Base-by-base conservation (phyloP, 331 rosid genomes). In the Pyrus hybrid region DNA sequence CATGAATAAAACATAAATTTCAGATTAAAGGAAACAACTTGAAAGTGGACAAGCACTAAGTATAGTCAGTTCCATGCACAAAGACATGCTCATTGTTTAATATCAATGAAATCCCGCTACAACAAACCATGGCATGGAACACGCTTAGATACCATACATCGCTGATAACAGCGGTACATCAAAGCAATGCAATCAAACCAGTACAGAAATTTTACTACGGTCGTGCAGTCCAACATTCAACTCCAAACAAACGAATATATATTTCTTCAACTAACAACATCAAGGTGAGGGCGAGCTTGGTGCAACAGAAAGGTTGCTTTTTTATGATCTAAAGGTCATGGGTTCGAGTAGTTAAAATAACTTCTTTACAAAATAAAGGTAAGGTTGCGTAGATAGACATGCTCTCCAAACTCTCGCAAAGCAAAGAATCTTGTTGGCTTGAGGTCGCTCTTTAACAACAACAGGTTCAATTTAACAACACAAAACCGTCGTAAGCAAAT, bases 281-380 rank as follows among this genome's bases (percentile, higher is more conserved):
- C 37, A 69, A 4, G 45, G 45, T 0, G 45, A 41, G 45, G 4
- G 1, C 13, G 13, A 41, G 13, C 8, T 41, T 41, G 13, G 4
- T 41, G 47, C 4, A 41, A 0, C 5, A 41, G 1, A 41, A 41
- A 3, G 4, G 5, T 41, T 41, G 5, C 0, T 41, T 1, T 0
- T 11, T 41, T 41, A 4, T 41, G 47, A 41, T 41, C 5, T 41
- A 41, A 41, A 10, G 5, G 47, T 41, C 14, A 41, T 1, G 1
- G 4, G 13, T 41, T 41, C 13, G 13, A 41, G 13, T 41, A 41
- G 47, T 41, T 41, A 41, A 41, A 41, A 41, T 0, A 10, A 0
- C 0, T 1, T 41, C 1, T 41, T 41, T 10, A 0, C 14, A 41
- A 41, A 41, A 0, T 41, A 41, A 41, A 0, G 0, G 0, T 41